These are phyloP conservation scores for Zymoseptoria passerinii DNA, from an alignment of 2,329 filamentous ascomycete species.

Conservation along the genomic window DNA sequence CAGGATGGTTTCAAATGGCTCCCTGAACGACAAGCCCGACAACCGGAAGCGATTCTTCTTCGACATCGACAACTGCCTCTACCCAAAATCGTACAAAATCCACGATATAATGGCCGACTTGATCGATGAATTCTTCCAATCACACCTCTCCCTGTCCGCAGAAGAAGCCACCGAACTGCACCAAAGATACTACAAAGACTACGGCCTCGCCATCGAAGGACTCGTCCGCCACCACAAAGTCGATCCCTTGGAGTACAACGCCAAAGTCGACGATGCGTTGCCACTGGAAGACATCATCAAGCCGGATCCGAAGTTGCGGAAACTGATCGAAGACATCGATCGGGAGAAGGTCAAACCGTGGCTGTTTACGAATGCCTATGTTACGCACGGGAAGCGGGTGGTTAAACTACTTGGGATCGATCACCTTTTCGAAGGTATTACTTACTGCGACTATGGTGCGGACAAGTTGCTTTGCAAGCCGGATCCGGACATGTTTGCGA, in stretches of 20 bases:
- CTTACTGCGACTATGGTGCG: conserved; percentile 79
- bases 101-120: conserved; percentile 81
- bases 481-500: conserved; percentile 69
- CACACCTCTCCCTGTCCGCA: conserved; percentile 63
- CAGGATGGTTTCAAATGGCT: conserved; percentile 7
- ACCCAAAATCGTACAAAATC: conserved; percentile 68
- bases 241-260: conserved; percentile 88
- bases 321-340: conserved; percentile 75
- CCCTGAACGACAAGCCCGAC: conserved; percentile 3
- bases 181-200: conserved; percentile 86
- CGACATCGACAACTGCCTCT: conserved; percentile 98
- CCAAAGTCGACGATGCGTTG: conserved; percentile 87
- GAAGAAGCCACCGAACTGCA: conserved; percentile 82
- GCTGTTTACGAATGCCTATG: conserved; percentile 94
- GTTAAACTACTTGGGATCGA: conserved; percentile 73
- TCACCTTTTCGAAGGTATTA: conserved; percentile 88
- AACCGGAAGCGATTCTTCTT: conserved; percentile 57
- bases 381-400: conserved; percentile 77
- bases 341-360: conserved; percentile 75
- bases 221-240: conserved; percentile 91
- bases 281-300: conserved; percentile 78
- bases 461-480: conserved; percentile 81
- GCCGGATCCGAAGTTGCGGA: conserved; percentile 64
- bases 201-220: conserved; percentile 94
- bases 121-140: conserved; percentile 59